Base-by-base conservation (phyloP, 768 basidiomycete species). In the Sarcodon aspratus region DNA sequence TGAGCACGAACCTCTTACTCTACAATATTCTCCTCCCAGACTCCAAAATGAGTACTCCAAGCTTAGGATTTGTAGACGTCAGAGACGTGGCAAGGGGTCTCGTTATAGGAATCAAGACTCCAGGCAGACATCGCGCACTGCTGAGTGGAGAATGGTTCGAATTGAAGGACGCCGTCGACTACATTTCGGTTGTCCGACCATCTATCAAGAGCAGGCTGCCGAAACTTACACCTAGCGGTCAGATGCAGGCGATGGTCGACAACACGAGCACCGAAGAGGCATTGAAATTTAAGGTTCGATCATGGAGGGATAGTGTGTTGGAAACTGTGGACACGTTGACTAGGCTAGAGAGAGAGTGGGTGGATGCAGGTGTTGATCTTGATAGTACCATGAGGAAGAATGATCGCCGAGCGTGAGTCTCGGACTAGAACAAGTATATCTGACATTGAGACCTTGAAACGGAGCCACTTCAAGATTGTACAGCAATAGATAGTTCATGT, bases 61-160 rank as follows among this genome's bases (percentile, higher is more conserved):
- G 11, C 18, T 6, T 38, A 3, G 17, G n/a, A 17, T 40, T 15
- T 15, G 40, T 54, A 33, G 66, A 67, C 50, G 65, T 67, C 10
- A 50, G 65, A 7, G 65, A 66, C 45, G 61, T 65, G 21, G 64
- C 64, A 0, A 13, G 44, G 3, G 47, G 58, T 10, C 62, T 63
- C 36, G 48, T 64, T 37, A 49, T 55, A 12, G 51, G 57, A 9
- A 36, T 55, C 31, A 15, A n/a, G 15, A 33, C 53, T 4, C 54
- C 53, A 13, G 54, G 50, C 9, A 49, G 44, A n/a, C 53, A 53
- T 46, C 52, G 54, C 1, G 35, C 50, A 40, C 5, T 51, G 7
- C 31, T 55, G n/a, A 37, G 34, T 33, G 50, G 53, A 12, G 42
- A 45, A 27, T 48, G 42, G 45, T n/a, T 50, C 9, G 11, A 27